Base-by-base conservation (phyloP, 805 yeast species). In the Saturnispora sanitii region DNA sequence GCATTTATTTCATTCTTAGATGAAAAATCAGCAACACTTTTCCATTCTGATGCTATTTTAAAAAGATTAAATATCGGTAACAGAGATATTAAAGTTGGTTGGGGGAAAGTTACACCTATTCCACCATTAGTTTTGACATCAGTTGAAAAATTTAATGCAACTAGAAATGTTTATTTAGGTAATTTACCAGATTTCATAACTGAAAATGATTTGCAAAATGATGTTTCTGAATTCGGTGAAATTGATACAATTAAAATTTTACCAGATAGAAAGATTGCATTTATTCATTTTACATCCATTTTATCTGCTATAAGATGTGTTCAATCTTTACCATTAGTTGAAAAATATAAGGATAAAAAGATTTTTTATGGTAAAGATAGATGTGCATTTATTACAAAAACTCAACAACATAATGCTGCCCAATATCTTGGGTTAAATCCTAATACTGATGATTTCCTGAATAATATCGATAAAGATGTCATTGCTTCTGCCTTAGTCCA, bases 381-480 rank as follows among this genome's bases (percentile, higher is more conserved):
- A 61, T 84, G 92, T 66, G 95, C 96, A 2, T 86, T 86, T 54
- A 84, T 90, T 34, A 86, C 96, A 20, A 86, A 85, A 59, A 83
- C 96, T 15, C 96, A 92, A 62, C 95, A 87, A 62, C 96, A 88
- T 57, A 87, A 90, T 57, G 97, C 96, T 16, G 95, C 96, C 3
- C 95, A 88, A 58, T 90, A 86, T 57, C 65, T 90, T 41, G 96
- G 96, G 1, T 68, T 87, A 45, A 85, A 92, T 33, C 94, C 95
- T 16, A 92, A 94, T 22, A 75, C 80, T 71, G 94, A 83, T 54
- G 84, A 82, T 54, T 66, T 82, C 42, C 76, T 82, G 21, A 80
- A 85, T 43, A 55, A 54, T 32, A 62, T 60, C 28, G 79, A 75
- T 51, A 61, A 77, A 37, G 80, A 75, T 52, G 65, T 72, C 47